phyloP scores from a whole-genome alignment of 495 filamentous ascomycete genomes.

The Glutinoglossum americanum region DNA sequence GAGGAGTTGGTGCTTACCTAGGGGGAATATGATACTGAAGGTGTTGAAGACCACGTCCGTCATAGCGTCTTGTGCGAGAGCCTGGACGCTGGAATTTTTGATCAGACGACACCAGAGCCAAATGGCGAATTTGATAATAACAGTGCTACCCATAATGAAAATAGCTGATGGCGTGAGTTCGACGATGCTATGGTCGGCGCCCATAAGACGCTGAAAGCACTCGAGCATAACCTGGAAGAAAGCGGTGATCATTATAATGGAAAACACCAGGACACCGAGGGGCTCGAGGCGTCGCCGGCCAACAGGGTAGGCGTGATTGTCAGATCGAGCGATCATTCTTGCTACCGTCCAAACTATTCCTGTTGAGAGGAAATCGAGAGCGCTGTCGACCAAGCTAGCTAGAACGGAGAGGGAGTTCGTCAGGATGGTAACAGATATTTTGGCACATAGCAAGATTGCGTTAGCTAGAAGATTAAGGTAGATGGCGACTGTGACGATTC shows the following conservation, averaged over 20 bases:
- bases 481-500: slow-evolving; percentile 57
- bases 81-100: slow-evolving; percentile 74
- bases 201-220: slow-evolving; percentile 43
- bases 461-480: slow-evolving; percentile 79
- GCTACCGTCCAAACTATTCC: slow-evolving; percentile 74
- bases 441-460: slow-evolving; percentile 49
- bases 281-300: slow-evolving; percentile 59
- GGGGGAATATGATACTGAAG: slow-evolving; percentile 68
- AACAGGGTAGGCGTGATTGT: slow-evolving; percentile 67
- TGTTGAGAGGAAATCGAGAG: slow-evolving; percentile 71
- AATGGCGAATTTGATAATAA: slow-evolving; percentile 60
- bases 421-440: slow-evolving; percentile 55
- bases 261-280: slow-evolving; percentile 60
- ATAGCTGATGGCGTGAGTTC: slow-evolving; percentile 52
- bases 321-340: slow-evolving; percentile 45
- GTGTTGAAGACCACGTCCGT: slow-evolving; percentile 77
- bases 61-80: slow-evolving; percentile 45
- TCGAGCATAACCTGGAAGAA: slow-evolving; percentile 70
- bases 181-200: slow-evolving; percentile 43
- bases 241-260: slow-evolving; percentile 67
- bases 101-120: slow-evolving; percentile 85
- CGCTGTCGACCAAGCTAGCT: slow-evolving; percentile 72
- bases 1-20: slow-evolving; percentile 25
- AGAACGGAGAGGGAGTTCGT: slow-evolving; percentile 76
- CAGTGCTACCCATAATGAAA: slow-evolving; percentile 59